Evolutionary conservation across 805 yeast species (phyloP).

Genomic region (Ogataea siamensis): DNA sequence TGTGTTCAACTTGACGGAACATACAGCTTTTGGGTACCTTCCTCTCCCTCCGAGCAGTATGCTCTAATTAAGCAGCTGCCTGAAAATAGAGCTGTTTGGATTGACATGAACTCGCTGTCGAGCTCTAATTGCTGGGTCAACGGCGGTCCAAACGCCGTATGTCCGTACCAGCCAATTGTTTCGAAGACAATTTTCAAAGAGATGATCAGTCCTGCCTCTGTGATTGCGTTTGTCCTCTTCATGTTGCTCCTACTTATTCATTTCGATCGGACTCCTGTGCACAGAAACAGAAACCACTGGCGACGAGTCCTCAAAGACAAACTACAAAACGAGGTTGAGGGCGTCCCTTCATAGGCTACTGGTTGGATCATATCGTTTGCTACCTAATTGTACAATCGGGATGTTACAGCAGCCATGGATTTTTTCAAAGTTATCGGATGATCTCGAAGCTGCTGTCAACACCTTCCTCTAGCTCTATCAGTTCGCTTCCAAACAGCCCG

Average conservation of each 20-base stretch:
- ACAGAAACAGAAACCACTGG: constrained; percentile 67
- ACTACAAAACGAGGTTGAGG: constrained; percentile 70
- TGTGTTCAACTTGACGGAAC: constrained; percentile 30
- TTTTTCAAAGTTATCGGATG: constrained; percentile 24
- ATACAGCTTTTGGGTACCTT: constrained; percentile 45
- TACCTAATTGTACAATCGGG: constrained; percentile 7
- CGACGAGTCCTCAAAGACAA: constrained; percentile 52
- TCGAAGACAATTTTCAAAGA: constrained; percentile 55
- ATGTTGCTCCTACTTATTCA: constrained; percentile 53
- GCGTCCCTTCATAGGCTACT: constrained; percentile 67
- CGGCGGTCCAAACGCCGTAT: constrained; percentile 73
- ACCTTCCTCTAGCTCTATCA: constrained; percentile 61
- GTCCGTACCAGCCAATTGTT: constrained; percentile 69
- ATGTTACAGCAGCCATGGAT: not conserved
- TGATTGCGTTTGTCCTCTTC: constrained; percentile 53
- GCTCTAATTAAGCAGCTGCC: constrained; percentile 24
- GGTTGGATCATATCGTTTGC: constrained; percentile 6
- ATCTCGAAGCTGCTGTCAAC: constrained; percentile 32
- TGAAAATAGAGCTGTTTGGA: constrained; percentile 56
- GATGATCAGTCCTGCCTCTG: constrained; percentile 65
- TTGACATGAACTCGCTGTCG: constrained; percentile 76
- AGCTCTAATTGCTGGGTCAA: constrained; percentile 77
- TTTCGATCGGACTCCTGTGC: constrained; percentile 63
- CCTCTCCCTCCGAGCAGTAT: constrained; percentile 46
- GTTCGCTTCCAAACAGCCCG: constrained; percentile 54